Base-by-base conservation (phyloP, 345 rosid genomes). In the Microcos paniculata region DNA sequence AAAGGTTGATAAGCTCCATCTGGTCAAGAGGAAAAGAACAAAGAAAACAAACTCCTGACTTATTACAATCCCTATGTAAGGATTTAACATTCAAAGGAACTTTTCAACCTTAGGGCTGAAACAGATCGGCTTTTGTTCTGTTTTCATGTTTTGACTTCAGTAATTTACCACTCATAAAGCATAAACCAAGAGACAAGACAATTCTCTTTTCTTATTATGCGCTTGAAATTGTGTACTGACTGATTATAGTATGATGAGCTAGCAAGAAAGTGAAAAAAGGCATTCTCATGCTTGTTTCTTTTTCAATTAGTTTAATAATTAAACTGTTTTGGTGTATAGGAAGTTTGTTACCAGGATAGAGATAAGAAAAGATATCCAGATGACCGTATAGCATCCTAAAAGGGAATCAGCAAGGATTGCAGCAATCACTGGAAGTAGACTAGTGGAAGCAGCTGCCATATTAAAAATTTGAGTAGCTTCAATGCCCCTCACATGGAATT, bases 391-490 rank as follows among this genome's bases (percentile, higher is more conserved):
- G 78, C 82, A 79, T 23, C 88, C 88, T 0, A 85, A 53, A 69
- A 76, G 65, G 13, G 91, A 86, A 66, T 90, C 89, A 3, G 91
- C 88, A 18, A 85, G 3, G 18, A 85, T 75, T 61, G 88, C 90
- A 23, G 78, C 87, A 40, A 82, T 49, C 11, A 88, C 19, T 3
- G 88, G 90, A 3, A 79, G 63, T 33, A 88, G 73, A 43, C 46
- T 76, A 43, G 63, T 66, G 49, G 79, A 82, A 56, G 84, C 89
- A 67, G 62, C 78, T n/a, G 73, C 67, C 6, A 80, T 49, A 55
- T 78, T 86, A 16, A 76, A 81, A 35, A 77, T 76, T 72, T 85
- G 87, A 62, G 91, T 78, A 28, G 91, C 86, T 59, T 74, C 80
- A 8, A 88, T 81, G 76, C 75, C 84, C 74, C 77, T 79, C 43